A percentile compares a stretch with the other conserved stretches of the same genome.
Evolutionary conservation across 257 asterid genomes (phyloP).

Genomic region (Handroanthus guayacan): DNA sequence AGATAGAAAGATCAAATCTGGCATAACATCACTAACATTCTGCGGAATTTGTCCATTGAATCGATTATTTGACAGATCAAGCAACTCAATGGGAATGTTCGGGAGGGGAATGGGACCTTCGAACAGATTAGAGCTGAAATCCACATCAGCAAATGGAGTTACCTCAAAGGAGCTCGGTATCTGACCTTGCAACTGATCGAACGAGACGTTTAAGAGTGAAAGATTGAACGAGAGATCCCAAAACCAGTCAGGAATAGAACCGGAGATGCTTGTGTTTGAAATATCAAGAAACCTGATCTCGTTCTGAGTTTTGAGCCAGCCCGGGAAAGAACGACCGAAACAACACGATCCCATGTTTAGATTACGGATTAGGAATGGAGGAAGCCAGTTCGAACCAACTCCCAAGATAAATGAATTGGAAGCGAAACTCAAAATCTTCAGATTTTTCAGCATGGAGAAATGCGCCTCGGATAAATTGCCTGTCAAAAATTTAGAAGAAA

Average conservation of each 20-base stretch:
- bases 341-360: slow-evolving; percentile 54
- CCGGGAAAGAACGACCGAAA: slow-evolving; percentile 57
- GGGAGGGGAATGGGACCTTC: slow-evolving; percentile 55
- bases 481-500: slow-evolving; percentile 46
- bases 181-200: slow-evolving; percentile 51
- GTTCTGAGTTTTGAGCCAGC: slow-evolving; percentile 59
- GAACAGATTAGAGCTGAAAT: slow-evolving; percentile 53
- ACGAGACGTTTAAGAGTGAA: slow-evolving; percentile 53
- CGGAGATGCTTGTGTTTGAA: slow-evolving; percentile 60
- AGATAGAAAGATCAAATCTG: slow-evolving; percentile 53
- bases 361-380: slow-evolving; percentile 52
- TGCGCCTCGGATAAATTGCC: slow-evolving; percentile 52
- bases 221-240: slow-evolving; percentile 62
- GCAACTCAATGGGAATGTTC: slow-evolving; percentile 45
- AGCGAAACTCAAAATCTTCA: slow-evolving; percentile 41
- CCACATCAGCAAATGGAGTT: slow-evolving; percentile 53
- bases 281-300: slow-evolving; percentile 47
- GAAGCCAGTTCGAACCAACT: slow-evolving; percentile 54
- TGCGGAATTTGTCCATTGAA: slow-evolving; percentile 51
- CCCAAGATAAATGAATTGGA: slow-evolving; percentile 47
- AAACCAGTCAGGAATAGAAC: slow-evolving; percentile 56
- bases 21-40: slow-evolving; percentile 48
- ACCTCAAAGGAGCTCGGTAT: slow-evolving; percentile 50
- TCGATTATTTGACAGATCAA: slow-evolving; percentile 61
- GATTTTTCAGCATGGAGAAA: slow-evolving; percentile 42